Percentiles rank a stretch among this genome's conserved stretches.
Evolutionary conservation across 2,329 filamentous ascomycete species (phyloP).

Genomic region (Paramyrothecium sp.): DNA sequence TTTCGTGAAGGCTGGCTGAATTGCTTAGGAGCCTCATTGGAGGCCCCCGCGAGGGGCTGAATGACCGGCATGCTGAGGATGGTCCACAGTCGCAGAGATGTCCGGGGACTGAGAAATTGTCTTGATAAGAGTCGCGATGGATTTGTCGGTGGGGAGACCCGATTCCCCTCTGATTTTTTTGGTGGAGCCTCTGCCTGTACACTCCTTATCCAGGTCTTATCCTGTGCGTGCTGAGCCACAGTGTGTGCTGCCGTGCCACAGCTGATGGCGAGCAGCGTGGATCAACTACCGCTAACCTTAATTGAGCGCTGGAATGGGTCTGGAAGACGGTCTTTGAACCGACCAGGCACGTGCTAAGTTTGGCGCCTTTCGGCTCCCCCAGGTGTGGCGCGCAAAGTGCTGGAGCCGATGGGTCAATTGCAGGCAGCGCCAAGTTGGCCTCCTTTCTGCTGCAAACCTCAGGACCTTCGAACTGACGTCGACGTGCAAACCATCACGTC

Average conservation of each 20-base stretch:
- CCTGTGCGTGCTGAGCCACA: too few species aligned
- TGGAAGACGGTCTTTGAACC: background rate
- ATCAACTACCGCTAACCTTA: background rate
- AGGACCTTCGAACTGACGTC: background rate
- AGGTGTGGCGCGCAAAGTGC: background rate
- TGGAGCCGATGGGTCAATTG: background rate
- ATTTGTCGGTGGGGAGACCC: conserved; percentile 18
- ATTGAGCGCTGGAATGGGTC: background rate
- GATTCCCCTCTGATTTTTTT: conserved; percentile 23
- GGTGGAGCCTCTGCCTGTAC: conserved; percentile 13
- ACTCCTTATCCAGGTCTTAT: background rate
- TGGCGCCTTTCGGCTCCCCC: background rate
- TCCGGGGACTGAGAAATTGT: conserved; percentile 10
- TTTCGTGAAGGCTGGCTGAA: conserved; percentile 90
- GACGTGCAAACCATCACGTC: too few species aligned
- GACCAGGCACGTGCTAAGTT: background rate
- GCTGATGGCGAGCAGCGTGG: background rate
- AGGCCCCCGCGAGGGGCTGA: conserved; percentile 40
- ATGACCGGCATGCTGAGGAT: conserved; percentile 50
- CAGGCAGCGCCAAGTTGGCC: background rate
- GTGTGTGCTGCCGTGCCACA: background rate
- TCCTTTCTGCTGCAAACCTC: background rate
- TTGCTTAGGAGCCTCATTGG: conserved; percentile 68
- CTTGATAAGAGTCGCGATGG: conserved; percentile 7
- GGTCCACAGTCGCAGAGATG: conserved; percentile 11